phyloP scores from a whole-genome alignment of 1,284 basidiomycete species.

The Boletus semigastroideus region DNA sequence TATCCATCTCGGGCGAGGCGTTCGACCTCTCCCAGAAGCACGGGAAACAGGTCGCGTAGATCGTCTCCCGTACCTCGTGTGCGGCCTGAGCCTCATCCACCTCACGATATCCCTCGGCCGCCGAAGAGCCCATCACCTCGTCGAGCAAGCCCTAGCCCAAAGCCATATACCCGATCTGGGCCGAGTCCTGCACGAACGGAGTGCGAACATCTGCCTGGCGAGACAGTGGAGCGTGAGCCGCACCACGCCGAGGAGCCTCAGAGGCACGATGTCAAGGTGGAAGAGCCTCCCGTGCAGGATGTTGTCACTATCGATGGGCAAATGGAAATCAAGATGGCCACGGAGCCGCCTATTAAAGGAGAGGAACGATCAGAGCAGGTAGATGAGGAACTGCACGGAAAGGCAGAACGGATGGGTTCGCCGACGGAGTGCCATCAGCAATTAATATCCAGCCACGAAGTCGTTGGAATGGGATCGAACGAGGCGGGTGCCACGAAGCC shows the following conservation, averaged over 20 bases:
- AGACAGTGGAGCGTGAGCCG: neutral
- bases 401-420: constrained; percentile 8
- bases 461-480: constrained; percentile 9
- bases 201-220: constrained; percentile 3
- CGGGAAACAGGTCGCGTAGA: constrained; percentile 24
- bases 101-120: constrained; percentile 11
- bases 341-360: constrained; percentile 9
- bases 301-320: constrained; percentile 1
- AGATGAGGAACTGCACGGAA: constrained; percentile 14
- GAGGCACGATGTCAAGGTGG: constrained; percentile 1
- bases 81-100: constrained; percentile 13
- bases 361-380: constrained; percentile 16
- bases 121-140: constrained; percentile 17
- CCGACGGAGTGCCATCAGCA: constrained; percentile 9
- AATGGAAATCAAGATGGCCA: constrained; percentile 9
- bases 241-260: constrained; percentile 2
- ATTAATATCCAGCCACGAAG: constrained; percentile 12
- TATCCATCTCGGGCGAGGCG: constrained; percentile 21
- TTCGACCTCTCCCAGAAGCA: constrained; percentile 25
- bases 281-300: constrained; percentile 4
- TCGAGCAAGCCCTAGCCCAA: constrained; percentile 16
- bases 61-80: constrained; percentile 23
- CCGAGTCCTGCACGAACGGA: constrained; percentile 15
- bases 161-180: constrained; percentile 1
- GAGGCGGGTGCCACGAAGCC: constrained; percentile 27